A percentile compares a stretch with the other conserved stretches of the same genome.
phyloP scores from a whole-genome alignment of 129 eudicot genomes.

The Saposhnikovia divaricata region DNA sequence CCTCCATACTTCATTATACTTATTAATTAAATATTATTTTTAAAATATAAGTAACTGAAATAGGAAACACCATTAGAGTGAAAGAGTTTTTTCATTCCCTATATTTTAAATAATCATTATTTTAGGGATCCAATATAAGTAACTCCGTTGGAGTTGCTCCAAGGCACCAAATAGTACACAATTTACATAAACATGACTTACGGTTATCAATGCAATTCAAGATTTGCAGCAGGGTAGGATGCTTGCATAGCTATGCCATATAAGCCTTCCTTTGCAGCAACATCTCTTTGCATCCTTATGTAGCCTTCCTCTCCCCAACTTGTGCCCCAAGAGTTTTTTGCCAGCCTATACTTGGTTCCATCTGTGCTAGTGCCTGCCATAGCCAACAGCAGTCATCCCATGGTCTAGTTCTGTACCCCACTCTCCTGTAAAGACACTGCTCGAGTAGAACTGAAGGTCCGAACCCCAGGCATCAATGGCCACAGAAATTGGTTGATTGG shows the following conservation, averaged over 20 bases:
- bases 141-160: no score
- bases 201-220: neutral
- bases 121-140: no score
- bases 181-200: neutral
- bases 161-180: neutral
- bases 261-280: conserved; percentile 1
- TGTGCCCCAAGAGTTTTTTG: conserved; percentile 12
- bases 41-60: no score
- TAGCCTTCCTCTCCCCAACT: conserved; percentile 11
- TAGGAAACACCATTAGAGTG: no score
- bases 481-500: conserved; percentile 12
- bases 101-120: no score
- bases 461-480: conserved; percentile 10
- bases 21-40: no score
- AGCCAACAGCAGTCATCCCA: conserved; percentile 10
- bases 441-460: conserved; percentile 12
- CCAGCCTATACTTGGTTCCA: conserved; percentile 9
- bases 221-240: conserved; percentile 7
- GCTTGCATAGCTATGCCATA: conserved; percentile 14
- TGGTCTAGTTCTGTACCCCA: conserved; percentile 8
- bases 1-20: no score
- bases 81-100: no score
- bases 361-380: conserved; percentile 11
- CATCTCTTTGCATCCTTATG: conserved; percentile 8
- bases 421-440: conserved; percentile 7